phyloP scores from a whole-genome alignment of 2,329 filamentous ascomycete species.

The Microdochium nivale region DNA sequence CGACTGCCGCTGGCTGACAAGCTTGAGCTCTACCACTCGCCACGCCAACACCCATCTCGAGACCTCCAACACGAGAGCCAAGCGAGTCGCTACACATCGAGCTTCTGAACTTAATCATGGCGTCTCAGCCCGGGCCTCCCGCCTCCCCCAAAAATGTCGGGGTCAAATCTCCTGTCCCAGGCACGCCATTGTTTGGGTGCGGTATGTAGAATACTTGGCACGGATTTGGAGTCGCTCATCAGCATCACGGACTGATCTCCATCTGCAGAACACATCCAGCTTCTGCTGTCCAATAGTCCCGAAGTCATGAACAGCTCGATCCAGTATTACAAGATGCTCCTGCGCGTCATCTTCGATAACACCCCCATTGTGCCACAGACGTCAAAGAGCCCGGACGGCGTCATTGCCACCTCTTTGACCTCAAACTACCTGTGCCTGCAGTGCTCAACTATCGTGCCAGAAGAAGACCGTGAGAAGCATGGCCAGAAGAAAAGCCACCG shows the following conservation, averaged over 20 bases:
- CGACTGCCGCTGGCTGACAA: conserved; percentile 1
- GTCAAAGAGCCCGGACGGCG: conserved; percentile 47
- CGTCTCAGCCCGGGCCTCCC: conserved; percentile 7
- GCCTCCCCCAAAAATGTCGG: conserved; percentile 41
- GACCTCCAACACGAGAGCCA: not conserved
- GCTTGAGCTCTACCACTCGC: not conserved
- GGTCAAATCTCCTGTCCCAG: conserved; percentile 50
- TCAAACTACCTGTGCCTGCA: conserved; percentile 66
- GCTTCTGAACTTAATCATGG: not conserved
- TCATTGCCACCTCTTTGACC: conserved; percentile 51
- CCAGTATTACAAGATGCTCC: conserved; percentile 62
- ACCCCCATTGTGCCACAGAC: conserved; percentile 58
- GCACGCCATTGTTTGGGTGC: conserved; percentile 54
- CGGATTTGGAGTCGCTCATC: conserved; percentile 1
- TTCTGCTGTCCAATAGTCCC: conserved; percentile 51
- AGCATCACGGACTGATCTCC: conserved; percentile 3
- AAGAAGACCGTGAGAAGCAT: conserved; percentile 58
- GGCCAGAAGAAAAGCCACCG: conserved; percentile 61
- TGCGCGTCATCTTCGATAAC: conserved; percentile 62
- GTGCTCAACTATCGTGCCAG: conserved; percentile 60
- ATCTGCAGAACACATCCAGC: conserved; percentile 61
- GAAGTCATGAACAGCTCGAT: conserved; percentile 61
- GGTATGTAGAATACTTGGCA: conserved; percentile 33
- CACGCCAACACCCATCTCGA: not conserved
- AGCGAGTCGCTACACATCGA: not conserved